Conservation (phyloP, 2,329 filamentous ascomycete species). For the Epichloe gansuensis region DNA sequence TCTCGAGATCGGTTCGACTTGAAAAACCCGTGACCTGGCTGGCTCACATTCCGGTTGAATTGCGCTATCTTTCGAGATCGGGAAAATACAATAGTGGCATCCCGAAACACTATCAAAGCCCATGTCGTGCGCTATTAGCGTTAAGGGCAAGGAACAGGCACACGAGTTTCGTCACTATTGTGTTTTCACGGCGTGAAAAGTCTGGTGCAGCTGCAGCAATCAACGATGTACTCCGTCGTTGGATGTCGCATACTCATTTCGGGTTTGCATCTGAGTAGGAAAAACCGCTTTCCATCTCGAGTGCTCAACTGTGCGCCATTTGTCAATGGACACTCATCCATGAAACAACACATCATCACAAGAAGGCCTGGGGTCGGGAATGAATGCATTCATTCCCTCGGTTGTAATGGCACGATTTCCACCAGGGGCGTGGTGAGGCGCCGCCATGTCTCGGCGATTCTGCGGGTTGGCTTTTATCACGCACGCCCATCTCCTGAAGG, state of each 20-base stretch:
- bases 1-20: neutral
- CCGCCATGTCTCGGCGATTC: slow-evolving; percentile 11
- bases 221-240: no score
- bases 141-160: neutral
- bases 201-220: no score
- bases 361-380: no score
- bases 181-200: no score
- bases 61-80: neutral
- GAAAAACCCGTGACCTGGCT: neutral
- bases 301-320: no score
- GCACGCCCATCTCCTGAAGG: neutral
- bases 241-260: no score
- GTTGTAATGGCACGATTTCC: neutral
- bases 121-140: neutral
- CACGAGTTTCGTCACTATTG: no score
- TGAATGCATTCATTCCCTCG: neutral
- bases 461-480: slow-evolving; percentile 2
- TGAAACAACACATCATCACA: no score
- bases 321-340: no score
- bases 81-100: neutral
- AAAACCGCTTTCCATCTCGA: no score
- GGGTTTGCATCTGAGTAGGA: no score
- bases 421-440: neutral
- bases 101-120: neutral
- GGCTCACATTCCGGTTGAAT: neutral